Conservation (phyloP, 139 green algal species). For the Ettlia oleoabundans region DNA sequence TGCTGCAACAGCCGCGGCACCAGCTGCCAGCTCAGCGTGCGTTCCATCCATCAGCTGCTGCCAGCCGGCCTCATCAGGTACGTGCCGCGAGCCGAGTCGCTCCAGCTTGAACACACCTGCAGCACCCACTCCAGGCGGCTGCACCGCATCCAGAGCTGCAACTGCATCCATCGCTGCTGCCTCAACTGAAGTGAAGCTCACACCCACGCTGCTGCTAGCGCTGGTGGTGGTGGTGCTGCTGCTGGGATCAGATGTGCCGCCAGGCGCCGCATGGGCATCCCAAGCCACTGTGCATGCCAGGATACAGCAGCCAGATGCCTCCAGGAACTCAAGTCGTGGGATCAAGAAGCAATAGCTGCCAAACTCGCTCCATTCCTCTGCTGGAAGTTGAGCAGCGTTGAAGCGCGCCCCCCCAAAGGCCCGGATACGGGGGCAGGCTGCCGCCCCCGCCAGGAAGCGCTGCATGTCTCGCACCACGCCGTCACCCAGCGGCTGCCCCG, state of each 20-base stretch:
- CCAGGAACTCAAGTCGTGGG: constrained; percentile 77
- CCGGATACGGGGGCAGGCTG: constrained; percentile 64
- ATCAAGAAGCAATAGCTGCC: constrained; percentile 84
- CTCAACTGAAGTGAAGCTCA: constrained; percentile 19
- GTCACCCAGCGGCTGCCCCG: constrained; percentile 53
- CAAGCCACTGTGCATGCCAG: constrained; percentile 81
- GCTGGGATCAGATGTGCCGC: constrained; percentile 1
- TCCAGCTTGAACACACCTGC: constrained; percentile 49
- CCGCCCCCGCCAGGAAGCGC: constrained; percentile 67
- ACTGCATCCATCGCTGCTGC: constrained; percentile 43
- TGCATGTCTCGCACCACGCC: constrained; percentile 60
- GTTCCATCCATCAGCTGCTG: constrained; percentile 39
- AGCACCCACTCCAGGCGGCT: constrained; percentile 30
- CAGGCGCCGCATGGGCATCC: constrained; percentile 43
- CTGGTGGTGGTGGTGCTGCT: not conserved
- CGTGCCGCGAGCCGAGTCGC: constrained; percentile 40
- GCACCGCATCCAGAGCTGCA: constrained; percentile 42
- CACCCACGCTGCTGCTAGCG: not conserved
- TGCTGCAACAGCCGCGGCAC: not conserved
- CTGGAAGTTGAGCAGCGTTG: constrained; percentile 17
- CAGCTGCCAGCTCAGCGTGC: constrained; percentile 29
- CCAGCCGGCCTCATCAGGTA: constrained; percentile 58
- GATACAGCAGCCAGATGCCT: constrained; percentile 52
- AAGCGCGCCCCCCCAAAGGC: constrained; percentile 83
- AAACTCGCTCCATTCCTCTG: constrained; percentile 73